Conservation (phyloP, 768 basidiomycete genomes). For the Pleurotus pulmonarius region DNA sequence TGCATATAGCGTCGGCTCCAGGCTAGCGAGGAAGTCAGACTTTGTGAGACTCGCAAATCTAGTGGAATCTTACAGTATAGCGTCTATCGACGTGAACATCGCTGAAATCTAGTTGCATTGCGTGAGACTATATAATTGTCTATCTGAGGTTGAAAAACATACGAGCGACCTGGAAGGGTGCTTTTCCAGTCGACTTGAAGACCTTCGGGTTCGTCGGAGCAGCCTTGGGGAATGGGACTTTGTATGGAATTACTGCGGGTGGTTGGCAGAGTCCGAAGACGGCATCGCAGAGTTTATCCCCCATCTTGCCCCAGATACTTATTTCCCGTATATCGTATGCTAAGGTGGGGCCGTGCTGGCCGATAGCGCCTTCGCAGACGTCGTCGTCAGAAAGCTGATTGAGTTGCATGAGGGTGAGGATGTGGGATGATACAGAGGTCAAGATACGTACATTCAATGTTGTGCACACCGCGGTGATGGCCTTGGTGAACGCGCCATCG, state of each 20-base stretch:
- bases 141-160: background rate
- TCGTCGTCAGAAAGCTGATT: conserved; percentile 48
- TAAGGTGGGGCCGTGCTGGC: conserved; percentile 51
- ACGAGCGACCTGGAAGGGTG: conserved; percentile 50
- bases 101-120: conserved; percentile 36
- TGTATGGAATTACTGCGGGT: conserved; percentile 40
- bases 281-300: conserved; percentile 52
- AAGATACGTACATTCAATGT: conserved; percentile 27
- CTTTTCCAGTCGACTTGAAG: conserved; percentile 31
- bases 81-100: conserved; percentile 60
- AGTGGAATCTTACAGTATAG: conserved; percentile 36
- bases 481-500: conserved; percentile 39
- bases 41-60: background rate
- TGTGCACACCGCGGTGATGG: conserved; percentile 43
- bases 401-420: background rate
- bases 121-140: no score
- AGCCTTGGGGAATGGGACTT: conserved; percentile 41
- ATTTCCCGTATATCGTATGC: conserved; percentile 53
- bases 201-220: conserved; percentile 30
- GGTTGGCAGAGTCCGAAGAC: conserved; percentile 51
- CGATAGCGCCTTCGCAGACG: conserved; percentile 52
- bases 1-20: conserved; percentile 53
- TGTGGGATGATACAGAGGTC: background rate
- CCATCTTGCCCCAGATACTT: conserved; percentile 39
- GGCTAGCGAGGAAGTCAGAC: conserved; percentile 24